Conservation (phyloP, 2,329 filamentous ascomycete genomes). For the Colletotrichum karsti region DNA sequence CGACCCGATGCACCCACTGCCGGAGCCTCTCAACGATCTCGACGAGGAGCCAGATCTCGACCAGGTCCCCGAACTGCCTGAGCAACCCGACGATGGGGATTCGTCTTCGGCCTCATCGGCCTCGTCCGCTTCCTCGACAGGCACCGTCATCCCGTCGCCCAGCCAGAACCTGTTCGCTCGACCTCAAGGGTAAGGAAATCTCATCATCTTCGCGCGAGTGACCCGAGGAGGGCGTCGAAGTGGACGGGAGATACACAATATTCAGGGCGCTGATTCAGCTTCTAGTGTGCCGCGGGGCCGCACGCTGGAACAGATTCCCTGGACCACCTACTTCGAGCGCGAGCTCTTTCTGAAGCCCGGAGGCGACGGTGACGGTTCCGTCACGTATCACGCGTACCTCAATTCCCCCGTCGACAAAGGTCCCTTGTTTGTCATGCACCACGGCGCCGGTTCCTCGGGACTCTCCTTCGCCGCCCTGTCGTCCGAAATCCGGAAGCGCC, state of each 20-base stretch:
- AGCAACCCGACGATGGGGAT: slow-evolving; percentile 67
- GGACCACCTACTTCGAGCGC: slow-evolving; percentile 91
- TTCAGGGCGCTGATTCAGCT: slow-evolving; percentile 7
- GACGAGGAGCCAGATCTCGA: slow-evolving; percentile 60
- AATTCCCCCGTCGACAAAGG: slow-evolving; percentile 80
- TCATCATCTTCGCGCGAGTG: neutral
- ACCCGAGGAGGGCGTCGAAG: too few species aligned
- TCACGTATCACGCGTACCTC: slow-evolving; percentile 86
- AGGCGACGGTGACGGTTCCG: slow-evolving; percentile 38
- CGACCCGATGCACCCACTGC: slow-evolving; percentile 62
- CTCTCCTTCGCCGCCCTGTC: slow-evolving; percentile 85
- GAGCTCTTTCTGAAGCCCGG: slow-evolving; percentile 76
- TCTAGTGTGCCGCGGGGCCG: slow-evolving; percentile 48
- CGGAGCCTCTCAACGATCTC: slow-evolving; percentile 58
- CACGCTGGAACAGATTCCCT: slow-evolving; percentile 74
- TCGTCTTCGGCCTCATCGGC: slow-evolving; percentile 73
- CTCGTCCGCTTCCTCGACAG: slow-evolving; percentile 85
- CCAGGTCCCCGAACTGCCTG: slow-evolving; percentile 55
- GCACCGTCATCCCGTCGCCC: slow-evolving; percentile 85
- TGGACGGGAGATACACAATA: too few species aligned
- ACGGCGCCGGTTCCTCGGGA: slow-evolving; percentile 92
- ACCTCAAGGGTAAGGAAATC: slow-evolving; percentile 66
- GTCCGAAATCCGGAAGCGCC: slow-evolving; percentile 76
- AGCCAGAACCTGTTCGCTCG: slow-evolving; percentile 78
- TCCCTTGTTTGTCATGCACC: slow-evolving; percentile 91